These are phyloP conservation scores for Golubevia sp. DNA, from an alignment of 1,284 basidiomycete genomes.

Conservation along the genomic window DNA sequence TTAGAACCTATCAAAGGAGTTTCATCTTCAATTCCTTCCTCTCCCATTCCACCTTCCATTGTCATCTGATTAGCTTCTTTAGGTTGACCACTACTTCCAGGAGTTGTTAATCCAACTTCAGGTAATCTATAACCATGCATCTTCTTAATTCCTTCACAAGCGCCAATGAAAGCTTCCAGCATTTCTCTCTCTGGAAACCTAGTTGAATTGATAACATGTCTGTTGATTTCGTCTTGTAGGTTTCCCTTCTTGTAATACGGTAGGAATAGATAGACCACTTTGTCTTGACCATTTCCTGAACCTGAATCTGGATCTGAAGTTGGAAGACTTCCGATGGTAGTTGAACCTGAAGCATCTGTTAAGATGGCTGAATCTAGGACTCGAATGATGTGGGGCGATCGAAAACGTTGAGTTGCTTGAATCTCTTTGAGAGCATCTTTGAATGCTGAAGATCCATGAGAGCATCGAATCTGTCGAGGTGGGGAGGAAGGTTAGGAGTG, in stretches of 20 bases:
- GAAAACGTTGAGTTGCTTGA: slow-evolving; percentile 58
- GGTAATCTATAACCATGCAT: slow-evolving; percentile 76
- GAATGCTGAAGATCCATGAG: slow-evolving; percentile 49
- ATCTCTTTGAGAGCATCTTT: slow-evolving; percentile 59
- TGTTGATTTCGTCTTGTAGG: slow-evolving; percentile 90
- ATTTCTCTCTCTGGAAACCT: slow-evolving; percentile 86
- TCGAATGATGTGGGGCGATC: slow-evolving; percentile 53
- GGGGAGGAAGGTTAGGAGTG: background rate
- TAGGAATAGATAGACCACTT: slow-evolving; percentile 68
- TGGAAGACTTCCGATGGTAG: slow-evolving; percentile 36
- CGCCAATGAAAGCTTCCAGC: slow-evolving; percentile 85
- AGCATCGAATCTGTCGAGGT: slow-evolving; percentile 47
- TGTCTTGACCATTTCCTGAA: slow-evolving; percentile 22
- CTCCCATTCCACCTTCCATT: slow-evolving; percentile 70
- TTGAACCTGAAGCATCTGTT: slow-evolving; percentile 37
- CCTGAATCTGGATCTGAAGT: slow-evolving; percentile 26
- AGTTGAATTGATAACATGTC: slow-evolving; percentile 79
- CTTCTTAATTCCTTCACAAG: slow-evolving; percentile 86
- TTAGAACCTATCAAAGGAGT: slow-evolving; percentile 41
- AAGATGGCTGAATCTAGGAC: slow-evolving; percentile 55
- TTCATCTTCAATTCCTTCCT: slow-evolving; percentile 20
- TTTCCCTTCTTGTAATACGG: slow-evolving; percentile 83
- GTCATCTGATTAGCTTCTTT: slow-evolving; percentile 11
- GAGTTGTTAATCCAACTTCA: too few species aligned
- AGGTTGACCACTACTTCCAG: too few species aligned